Evolutionary conservation across 1,139 yeast genomes (phyloP), one percentile per base, ranked within the genome.

Genomic region (Blastobotrys aristatus): DNA sequence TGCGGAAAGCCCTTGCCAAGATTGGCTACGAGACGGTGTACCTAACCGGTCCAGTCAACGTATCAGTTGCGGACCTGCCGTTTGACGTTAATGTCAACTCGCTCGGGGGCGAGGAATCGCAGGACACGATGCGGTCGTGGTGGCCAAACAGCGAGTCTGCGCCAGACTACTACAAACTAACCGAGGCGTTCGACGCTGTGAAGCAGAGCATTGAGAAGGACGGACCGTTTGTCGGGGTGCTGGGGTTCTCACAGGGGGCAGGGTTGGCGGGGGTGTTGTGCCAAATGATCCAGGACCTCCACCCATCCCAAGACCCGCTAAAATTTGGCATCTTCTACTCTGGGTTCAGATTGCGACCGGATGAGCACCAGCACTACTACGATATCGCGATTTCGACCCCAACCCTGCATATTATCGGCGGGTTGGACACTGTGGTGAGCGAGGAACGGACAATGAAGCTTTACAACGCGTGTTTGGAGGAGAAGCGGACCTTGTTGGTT

Each of bases 171-270:
- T 69, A 67, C 48, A 66, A 67, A 31, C 59, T 74, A 13, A 70
- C 70, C 29, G 66, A 69, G 13, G 75, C 85, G 2, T 64, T 81
- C 43, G 68, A 71, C 10, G 72, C 75, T n/a, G 74, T 90, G 21
- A 68, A 73, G 24, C 65, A 71, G 0, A 73, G 82, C 49, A 80
- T 87, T 54, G 70, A 73, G 41, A 68, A 72, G 51, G 73, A 88
- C 53, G 97, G 97, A 0, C 97, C 97, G 0, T 89, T 83, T 60
- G 83, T 81, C 48, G 97, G 97, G 2, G 73, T 90, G 26, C 69
- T 92, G 48, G 97, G 97, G 2, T 92, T 90, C 63, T 83, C 94
- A 17, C 97, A 92, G 65, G 98, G 98, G 53, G 94, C 96, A 1
- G 95, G 95, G 3, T 69, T 92, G 62, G 79, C 94, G 1, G 79